Evolutionary conservation across 2,329 filamentous ascomycete species (phyloP), one percentile per base, ranked within the genome.

Genomic region (Neopestalotiopsis clavispora): DNA sequence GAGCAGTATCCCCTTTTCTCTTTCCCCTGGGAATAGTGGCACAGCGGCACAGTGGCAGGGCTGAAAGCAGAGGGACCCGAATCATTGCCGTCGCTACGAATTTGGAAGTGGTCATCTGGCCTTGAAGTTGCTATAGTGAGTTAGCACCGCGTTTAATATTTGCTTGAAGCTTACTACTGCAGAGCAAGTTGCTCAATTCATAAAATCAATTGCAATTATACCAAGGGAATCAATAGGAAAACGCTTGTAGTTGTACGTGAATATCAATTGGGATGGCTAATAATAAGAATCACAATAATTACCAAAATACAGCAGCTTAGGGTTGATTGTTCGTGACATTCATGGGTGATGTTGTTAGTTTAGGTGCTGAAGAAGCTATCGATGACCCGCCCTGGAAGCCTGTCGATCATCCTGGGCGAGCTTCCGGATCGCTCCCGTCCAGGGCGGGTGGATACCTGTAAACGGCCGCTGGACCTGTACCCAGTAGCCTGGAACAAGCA

Each of bases 61-160:
- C 45, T 52, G 45, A 23, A 52, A 6, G 45, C 23, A 49, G 20
- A n/a, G 17, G 45, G 30, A 62, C 32, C 59, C 59, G 59, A 62
- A 38, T 40, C 20, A 62, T 62, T 62, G 59, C 59, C 59, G 59
- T 62, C 59, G 23, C 32, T 40, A 23, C 14, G 59, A 20, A 2
- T 20, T 34, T 40, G 9, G n/a, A 2, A 34, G 30, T 62, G 30
- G 32, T 34, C 59, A 62, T 40, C 34, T 62, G 59, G 59, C 34
- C 59, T 17, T 5, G 28, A 34, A 34, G 17, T 40, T 34, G 13
- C 28, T 20, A 62, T 40, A 23, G 17, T 52, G 17, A 20, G 45
- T 23, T 20, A n/a, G 59, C 23, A 59, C 57, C 10, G 57, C 57
- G n/a, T 59, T 34, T 17, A 13, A 14, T 34, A 13, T 5, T 62